Base-by-base conservation (phyloP, 2,329 filamentous ascomycete genomes). In the Aspergillus sp. region DNA sequence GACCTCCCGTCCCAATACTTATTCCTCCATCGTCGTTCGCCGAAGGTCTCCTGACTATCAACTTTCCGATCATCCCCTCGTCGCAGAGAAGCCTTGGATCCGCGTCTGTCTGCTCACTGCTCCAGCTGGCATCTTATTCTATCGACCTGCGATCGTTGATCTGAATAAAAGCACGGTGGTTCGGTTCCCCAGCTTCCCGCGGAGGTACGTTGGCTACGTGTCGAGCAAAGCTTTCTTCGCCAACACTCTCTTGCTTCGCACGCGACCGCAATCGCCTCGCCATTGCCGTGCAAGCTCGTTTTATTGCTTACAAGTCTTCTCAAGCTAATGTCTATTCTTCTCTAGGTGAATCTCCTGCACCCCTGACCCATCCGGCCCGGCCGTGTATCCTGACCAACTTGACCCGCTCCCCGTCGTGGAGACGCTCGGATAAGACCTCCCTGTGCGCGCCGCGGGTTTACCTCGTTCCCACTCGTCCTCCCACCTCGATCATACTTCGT, bases 1-100 rank as follows among this genome's bases (percentile, higher is more conserved):
- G 50, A 53, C 25, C 42, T 45, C 45, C 42, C 25, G 25, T 29
- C 40, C 19, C 16, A 21, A 42, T 17, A 42, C n/a, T 42, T 19
- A 42, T 13, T 38, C 13, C 32, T 16, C 19, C 11, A 20, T 42
- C 40, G 40, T 42, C 40, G 6, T 31, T 47, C 49, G 34, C 44
- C 25, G 25, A 45, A 47, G 25, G 36, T 45, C 45, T 53, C 50
- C 45, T 49, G 50, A 49, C 43, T 47, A 45, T 21, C 47, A 23
- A 11, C 16, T 29, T 42, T 31, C 34, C 29, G 29, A 43, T 14
- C 47, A 20, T 42, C 25, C 21, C 21, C 20, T 23, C 17, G 3
- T 14, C 3, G 6, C 19, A 14, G n/a, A 17, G 16, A 42, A 42
- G n/a, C 19, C 17, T 42, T 21, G 16, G 4, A 42, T 42, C 19